Conservation (phyloP, 148 eudicot species). For the Dysphania ambrosioides region DNA sequence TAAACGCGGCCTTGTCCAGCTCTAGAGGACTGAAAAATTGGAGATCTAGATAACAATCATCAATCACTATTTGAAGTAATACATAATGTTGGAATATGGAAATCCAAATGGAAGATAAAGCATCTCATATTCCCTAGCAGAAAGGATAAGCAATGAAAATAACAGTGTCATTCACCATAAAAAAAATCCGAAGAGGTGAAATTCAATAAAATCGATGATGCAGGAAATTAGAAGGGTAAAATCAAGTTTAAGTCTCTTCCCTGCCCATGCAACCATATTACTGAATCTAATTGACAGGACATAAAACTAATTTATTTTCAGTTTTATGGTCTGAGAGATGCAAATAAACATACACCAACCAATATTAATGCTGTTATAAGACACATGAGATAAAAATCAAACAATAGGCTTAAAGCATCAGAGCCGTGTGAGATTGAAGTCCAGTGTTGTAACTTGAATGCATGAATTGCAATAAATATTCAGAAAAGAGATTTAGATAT, state of each 20-base stretch:
- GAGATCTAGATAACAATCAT: not conserved
- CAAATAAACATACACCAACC: not conserved
- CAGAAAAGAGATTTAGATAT: not conserved
- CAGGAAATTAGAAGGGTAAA: not conserved
- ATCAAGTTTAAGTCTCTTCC: not conserved
- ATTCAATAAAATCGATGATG: not conserved
- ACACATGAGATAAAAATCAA: not conserved
- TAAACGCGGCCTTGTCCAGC: slow-evolving; percentile 64
- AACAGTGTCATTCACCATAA: too few relatives aligned
- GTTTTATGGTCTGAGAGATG: not conserved
- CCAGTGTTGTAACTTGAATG: not conserved
- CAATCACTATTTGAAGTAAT: not conserved
- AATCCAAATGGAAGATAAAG: not conserved
- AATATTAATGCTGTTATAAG: not conserved
- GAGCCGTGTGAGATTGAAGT: not conserved
- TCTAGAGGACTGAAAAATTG: slow-evolving; percentile 52
- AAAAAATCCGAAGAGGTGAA: not conserved
- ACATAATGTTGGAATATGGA: not conserved
- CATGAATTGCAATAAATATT: not conserved
- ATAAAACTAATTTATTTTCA: not conserved
- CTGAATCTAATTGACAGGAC: not conserved
- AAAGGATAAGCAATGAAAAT: too few relatives aligned
- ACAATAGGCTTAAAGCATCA: not conserved
- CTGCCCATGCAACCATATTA: not conserved
- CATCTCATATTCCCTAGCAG: too few relatives aligned